These are phyloP conservation scores for Thinopyrum elongatum DNA, from an alignment of 176 grass and related monocot species.

Conservation along the genomic window DNA sequence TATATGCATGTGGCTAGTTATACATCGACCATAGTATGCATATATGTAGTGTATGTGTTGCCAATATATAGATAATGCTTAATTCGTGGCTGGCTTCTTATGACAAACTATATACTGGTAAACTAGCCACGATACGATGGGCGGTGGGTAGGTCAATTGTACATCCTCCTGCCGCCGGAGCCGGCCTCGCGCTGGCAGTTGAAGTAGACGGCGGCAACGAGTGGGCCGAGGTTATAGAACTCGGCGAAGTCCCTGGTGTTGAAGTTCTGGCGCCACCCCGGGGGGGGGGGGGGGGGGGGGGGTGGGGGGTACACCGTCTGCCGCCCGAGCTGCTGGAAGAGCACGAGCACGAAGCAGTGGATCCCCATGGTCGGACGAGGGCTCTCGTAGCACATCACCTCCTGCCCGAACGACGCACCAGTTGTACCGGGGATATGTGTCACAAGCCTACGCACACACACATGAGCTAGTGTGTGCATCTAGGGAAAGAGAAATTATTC, in stretches of 20 bases:
- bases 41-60: background rate
- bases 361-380: constrained; percentile 61
- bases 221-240: constrained; percentile 63
- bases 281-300: too few species aligned
- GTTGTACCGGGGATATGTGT: constrained; percentile 72
- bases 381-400: constrained; percentile 58
- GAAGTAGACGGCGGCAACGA: constrained; percentile 61
- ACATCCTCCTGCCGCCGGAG: constrained; percentile 64
- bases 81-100: background rate
- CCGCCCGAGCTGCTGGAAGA: constrained; percentile 60
- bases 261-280: constrained; percentile 78
- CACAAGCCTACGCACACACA: constrained; percentile 54
- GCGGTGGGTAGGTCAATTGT: too few species aligned
- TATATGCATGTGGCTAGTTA: background rate
- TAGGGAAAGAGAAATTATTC: background rate
- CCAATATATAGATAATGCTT: background rate
- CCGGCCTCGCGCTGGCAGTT: constrained; percentile 82
- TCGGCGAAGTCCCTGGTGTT: constrained; percentile 70
- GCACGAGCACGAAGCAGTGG: constrained; percentile 66
- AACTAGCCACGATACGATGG: background rate
- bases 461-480: background rate
- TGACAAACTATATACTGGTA: background rate
- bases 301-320: constrained; percentile 60
- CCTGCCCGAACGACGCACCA: constrained; percentile 49
- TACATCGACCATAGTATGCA: background rate